Percentiles rank a stretch among this genome's conserved stretches.
These are phyloP conservation scores for Parafenestella ontariensis DNA, from an alignment of 2,329 filamentous ascomycete species.

Conservation along the genomic window DNA sequence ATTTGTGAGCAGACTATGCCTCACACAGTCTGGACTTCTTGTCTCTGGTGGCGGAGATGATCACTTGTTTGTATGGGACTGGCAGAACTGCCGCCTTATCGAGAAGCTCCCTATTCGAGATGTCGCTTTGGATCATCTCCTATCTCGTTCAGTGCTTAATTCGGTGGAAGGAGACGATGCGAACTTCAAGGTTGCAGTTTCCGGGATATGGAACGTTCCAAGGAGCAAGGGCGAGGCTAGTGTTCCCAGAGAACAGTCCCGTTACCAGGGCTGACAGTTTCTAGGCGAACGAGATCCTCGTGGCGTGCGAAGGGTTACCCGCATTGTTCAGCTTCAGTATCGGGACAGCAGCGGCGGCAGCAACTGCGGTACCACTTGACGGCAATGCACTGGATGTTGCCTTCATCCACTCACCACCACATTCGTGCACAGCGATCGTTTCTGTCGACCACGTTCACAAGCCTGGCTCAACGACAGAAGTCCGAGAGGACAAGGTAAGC, in stretches of 20 bases:
- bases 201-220: constrained; percentile 58
- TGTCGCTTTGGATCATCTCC: constrained; percentile 27
- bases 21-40: constrained; percentile 70
- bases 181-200: constrained; percentile 54
- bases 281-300: constrained; percentile 42
- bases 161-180: constrained; percentile 15
- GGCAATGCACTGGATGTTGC: constrained; percentile 72
- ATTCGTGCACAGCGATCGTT: constrained; percentile 47
- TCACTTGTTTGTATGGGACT: constrained; percentile 82
- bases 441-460: constrained; percentile 63
- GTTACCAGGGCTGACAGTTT: constrained; percentile 7
- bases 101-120: constrained; percentile 57
- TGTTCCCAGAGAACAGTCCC: constrained; percentile 36
- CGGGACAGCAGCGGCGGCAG: constrained; percentile 53
- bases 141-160: constrained; percentile 21
- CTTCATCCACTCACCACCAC: constrained; percentile 24
- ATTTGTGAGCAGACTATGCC: constrained; percentile 79
- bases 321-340: constrained; percentile 70
- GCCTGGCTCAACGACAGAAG: constrained; percentile 56
- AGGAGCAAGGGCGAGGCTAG: constrained; percentile 45
- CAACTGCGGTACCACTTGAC: constrained; percentile 57
- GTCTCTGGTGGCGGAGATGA: constrained; percentile 88
- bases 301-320: constrained; percentile 57
- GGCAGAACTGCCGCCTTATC: constrained; percentile 65
- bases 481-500: constrained; percentile 40